Conservation (phyloP, 495 filamentous ascomycete species). For the Oleoguttula mirabilis region DNA sequence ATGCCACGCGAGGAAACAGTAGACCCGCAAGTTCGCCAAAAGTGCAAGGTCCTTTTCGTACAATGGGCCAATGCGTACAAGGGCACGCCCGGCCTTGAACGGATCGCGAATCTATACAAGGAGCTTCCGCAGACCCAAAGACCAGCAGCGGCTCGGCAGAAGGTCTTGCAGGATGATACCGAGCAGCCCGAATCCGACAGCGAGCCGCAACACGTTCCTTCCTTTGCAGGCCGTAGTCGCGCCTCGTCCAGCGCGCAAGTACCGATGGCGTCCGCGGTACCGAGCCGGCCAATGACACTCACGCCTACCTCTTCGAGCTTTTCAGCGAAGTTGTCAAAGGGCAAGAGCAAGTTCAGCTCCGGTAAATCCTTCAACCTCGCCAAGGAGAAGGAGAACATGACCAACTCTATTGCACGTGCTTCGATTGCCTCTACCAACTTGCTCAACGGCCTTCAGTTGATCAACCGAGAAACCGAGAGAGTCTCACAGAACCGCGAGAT, state of each 20-base stretch:
- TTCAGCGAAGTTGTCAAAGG: constrained; percentile 28
- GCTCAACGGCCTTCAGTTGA: constrained; percentile 73
- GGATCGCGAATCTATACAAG: constrained; percentile 68
- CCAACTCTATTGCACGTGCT: constrained; percentile 69
- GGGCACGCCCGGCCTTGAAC: constrained; percentile 64
- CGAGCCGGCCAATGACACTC: constrained; percentile 7
- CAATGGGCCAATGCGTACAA: constrained; percentile 82
- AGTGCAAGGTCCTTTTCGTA: constrained; percentile 73
- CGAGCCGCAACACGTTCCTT: constrained; percentile 5
- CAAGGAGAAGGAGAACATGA: constrained; percentile 73
- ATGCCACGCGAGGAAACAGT: constrained; percentile 75
- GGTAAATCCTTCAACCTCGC: constrained; percentile 63
- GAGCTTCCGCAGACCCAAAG: constrained; percentile 58
- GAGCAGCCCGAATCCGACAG: constrained; percentile 45
- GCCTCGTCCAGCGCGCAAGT: constrained; percentile 5
- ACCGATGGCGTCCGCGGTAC: not conserved
- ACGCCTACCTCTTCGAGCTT: constrained; percentile 11
- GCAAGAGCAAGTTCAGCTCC: constrained; percentile 33
- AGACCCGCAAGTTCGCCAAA: constrained; percentile 71
- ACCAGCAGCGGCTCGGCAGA: constrained; percentile 57
- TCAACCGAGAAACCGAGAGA: constrained; percentile 79
- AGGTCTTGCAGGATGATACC: constrained; percentile 71
- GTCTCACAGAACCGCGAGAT: constrained; percentile 75
- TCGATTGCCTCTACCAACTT: constrained; percentile 85
- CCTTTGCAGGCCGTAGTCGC: constrained; percentile 1